Evolutionary conservation across 2,329 filamentous ascomycete species (phyloP).

Genomic region (Mycosphaerella arachidis): DNA sequence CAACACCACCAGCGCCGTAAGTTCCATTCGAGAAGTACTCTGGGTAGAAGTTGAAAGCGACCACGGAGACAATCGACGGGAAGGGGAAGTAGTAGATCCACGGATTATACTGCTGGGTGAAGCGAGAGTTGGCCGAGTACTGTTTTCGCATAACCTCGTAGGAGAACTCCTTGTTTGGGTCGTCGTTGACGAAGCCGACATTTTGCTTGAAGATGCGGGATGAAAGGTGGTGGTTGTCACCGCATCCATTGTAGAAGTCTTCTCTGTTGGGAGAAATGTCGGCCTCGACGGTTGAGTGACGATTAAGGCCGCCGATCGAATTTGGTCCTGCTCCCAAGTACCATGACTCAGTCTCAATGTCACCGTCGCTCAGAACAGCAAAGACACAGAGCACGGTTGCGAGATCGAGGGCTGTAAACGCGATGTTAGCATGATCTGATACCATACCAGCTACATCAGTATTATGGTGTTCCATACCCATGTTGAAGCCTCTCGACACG

Average conservation of each 20-base stretch:
- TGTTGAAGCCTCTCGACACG: constrained; percentile 27
- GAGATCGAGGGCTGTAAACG: constrained; percentile 27
- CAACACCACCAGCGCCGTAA: constrained; percentile 34
- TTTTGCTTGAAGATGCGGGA: constrained; percentile 31
- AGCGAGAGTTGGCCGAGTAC: constrained; percentile 16
- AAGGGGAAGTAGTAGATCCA: constrained; percentile 34
- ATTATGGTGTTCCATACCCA: neutral
- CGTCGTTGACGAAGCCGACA: constrained; percentile 20
- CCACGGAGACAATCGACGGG: constrained; percentile 29
- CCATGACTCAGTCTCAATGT: constrained; percentile 25
- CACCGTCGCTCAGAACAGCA: constrained; percentile 29
- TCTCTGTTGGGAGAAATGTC: constrained; percentile 31
- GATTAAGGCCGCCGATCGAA: constrained; percentile 27
- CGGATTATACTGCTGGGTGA: constrained; percentile 28
- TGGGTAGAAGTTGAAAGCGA: constrained; percentile 30
- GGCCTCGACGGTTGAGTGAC: constrained; percentile 29
- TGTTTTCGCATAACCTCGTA: constrained; percentile 27
- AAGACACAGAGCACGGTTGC: constrained; percentile 35
- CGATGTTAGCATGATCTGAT: neutral
- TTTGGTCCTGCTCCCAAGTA: constrained; percentile 25
- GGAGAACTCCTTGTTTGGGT: constrained; percentile 24
- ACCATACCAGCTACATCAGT: neutral
- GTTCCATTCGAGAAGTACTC: constrained; percentile 36
- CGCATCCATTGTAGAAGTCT: constrained; percentile 35
- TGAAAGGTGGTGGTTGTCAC: constrained; percentile 32